Base-by-base conservation (phyloP, 2,329 filamentous ascomycete genomes). In the Zymoseptoria passerinii region DNA sequence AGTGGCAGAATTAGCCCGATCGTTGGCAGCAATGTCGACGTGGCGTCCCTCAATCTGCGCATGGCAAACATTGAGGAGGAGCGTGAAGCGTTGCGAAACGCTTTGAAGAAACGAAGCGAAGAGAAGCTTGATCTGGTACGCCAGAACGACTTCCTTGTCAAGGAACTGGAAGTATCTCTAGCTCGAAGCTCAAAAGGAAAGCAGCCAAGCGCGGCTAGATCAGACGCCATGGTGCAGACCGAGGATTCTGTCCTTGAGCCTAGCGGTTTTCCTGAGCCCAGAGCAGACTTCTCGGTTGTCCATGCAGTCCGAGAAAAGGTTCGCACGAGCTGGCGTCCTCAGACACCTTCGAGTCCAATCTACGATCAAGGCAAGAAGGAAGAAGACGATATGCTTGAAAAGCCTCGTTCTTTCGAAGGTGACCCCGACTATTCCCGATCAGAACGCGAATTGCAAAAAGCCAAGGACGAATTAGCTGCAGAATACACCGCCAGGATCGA, bases 401-500 rank as follows among this genome's bases (percentile, higher is more conserved):
- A 62, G 55, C 59, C 61, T 16, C 55, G 59, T 40, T 72, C 70
- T 4, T 72, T 73, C 55, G 70, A 73, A 48, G 68, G 71, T n/a
- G 73, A 73, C 52, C 65, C 72, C 8, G 62, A 66, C n/a, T 64
- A 68, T 44, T 68, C 71, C 16, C 63, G 71, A 49, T 56, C 64
- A 4, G 71, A 73, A 50, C 66, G 72, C 7, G 70, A 69, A 50
- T 53, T 73, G 35, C 71, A 73, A 29, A 61, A 61, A 8, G 71
- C 71, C 10, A 72, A 72, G 55, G 70, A 74, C 9, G 61, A 68
- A 27, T 63, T 74, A 2, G 65, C 70, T 7, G 58, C 62, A 13
- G 71, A 71, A 35, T 74, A 73, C 62, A 66, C 68, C 54, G 58
- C 66, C 18, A 71, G 67, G 53, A 71, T 71, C 52, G 69, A 72